Evolutionary conservation across 768 basidiomycete species (phyloP), one percentile per base, ranked within the genome.

Genomic region (Boletus pseudo-olivaceus): DNA sequence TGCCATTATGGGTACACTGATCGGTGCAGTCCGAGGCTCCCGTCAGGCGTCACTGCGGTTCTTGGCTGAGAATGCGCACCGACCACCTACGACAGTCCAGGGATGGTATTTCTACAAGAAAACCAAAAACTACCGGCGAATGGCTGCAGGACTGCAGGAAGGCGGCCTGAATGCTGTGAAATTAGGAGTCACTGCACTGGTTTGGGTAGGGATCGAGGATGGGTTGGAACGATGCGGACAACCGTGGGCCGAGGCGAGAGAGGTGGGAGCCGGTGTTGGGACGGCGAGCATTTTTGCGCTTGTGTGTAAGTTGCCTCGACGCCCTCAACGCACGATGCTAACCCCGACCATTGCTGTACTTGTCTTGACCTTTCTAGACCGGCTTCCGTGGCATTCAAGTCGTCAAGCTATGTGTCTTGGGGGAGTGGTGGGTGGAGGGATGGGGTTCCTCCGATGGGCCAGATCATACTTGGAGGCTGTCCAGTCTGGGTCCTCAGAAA

Each of bases 21-120:
- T 90, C 51, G 90, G 90, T n/a, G 73, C 83, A 23, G 78, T 88
- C 61, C 84, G 90, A 19, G 88, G 87, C 19, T 84, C 84, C 11
- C 81, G 87, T 41, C 76, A 71, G 44, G 83, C 87, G n/a, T 80
- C 82, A 12, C 74, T 93, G 67, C 86, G 83, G 48, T 95, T 89
- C 70, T 78, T 94, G 47, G 93, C 92, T n/a, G 93, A 96, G 71
- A 95, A 96, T 68, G 93, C 85, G 41, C 93, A 96, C 71, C 79
- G 90, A 51, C 79, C 88, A 45, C 93, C 93, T 20, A 85, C 73
- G 61, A 96, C 93, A 30, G 80, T 92, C 54, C 82, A 87, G 61
- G 93, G 93, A 54, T 95, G 93, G 93, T 96, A 94, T 71, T 88
- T 92, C 63, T 95, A 96, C 82, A 89, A 92, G 69, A 95, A 95